Percentiles rank a stretch among this genome's conserved stretches.
phyloP scores from a whole-genome alignment of 768 basidiomycete genomes.

The Rhizopogon vinicolor region DNA sequence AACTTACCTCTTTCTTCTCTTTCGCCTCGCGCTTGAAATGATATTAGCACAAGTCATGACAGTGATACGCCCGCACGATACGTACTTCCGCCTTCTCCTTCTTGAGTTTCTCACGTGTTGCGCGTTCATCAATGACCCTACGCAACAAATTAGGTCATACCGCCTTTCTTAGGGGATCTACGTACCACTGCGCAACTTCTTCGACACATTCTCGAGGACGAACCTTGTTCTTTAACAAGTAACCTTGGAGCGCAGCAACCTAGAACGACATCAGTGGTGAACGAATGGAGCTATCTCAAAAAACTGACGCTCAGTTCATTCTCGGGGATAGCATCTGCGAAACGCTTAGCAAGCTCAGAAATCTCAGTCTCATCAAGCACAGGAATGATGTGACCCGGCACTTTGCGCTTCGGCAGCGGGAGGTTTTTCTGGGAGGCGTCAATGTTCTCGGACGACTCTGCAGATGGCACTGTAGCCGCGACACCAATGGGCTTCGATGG shows the following conservation, averaged over 20 bases:
- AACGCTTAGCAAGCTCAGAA: constrained; percentile 71
- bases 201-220: constrained; percentile 83
- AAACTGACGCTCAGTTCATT: constrained; percentile 77
- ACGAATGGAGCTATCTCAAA: background rate
- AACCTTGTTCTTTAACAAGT: constrained; percentile 85
- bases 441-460: constrained; percentile 14
- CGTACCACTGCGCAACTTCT: constrained; percentile 70
- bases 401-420: constrained; percentile 63
- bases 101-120: constrained; percentile 80
- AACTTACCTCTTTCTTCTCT: constrained; percentile 63
- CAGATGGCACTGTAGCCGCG: constrained; percentile 6
- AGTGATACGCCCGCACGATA: background rate
- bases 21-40: constrained; percentile 66
- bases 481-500: constrained; percentile 43
- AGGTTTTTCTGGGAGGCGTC: constrained; percentile 64
- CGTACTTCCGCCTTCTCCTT: constrained; percentile 65
- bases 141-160: constrained; percentile 2
- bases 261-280: constrained; percentile 21
- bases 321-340: constrained; percentile 81
- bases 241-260: constrained; percentile 84
- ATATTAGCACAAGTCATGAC: constrained; percentile 1
- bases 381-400: constrained; percentile 53
- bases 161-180: constrained; percentile 5
- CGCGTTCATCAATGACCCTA: constrained; percentile 71
- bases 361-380: constrained; percentile 74